A percentile compares a stretch with the other conserved stretches of the same genome.
Conservation (phyloP, 306 rosid genomes). For the Astragalus membranaceus region DNA sequence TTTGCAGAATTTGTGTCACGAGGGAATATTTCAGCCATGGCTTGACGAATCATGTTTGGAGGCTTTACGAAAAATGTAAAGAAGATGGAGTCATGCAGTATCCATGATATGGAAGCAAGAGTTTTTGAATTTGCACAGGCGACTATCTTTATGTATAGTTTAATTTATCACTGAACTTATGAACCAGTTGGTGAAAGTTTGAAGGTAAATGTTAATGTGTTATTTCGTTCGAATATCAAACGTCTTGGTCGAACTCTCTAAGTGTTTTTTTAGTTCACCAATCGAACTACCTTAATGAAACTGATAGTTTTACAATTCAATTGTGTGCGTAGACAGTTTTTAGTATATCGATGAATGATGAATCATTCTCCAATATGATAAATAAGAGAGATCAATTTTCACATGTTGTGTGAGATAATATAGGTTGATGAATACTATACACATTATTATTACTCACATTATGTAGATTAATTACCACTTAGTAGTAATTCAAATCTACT, state of each 20-base stretch:
- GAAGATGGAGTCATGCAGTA: not conserved
- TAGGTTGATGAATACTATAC: not conserved
- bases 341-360: no score
- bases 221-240: no score
- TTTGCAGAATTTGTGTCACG: conserved; percentile 40
- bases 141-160: not conserved
- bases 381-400: no score
- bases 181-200: not conserved
- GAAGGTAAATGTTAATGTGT: no score
- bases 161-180: not conserved
- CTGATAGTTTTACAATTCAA: no score
- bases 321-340: no score
- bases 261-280: no score
- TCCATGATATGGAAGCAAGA: conserved; percentile 1
- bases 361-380: no score
- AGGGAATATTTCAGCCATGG: conserved; percentile 62
- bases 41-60: conserved; percentile 36
- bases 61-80: conserved; percentile 16
- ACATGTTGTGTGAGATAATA: not conserved
- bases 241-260: no score
- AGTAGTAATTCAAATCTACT: not conserved
- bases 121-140: not conserved
- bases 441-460: not conserved
- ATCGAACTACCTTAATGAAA: no score
- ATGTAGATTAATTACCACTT: not conserved